Base-by-base conservation (phyloP, 768 basidiomycete genomes). In the Calocybe indica region DNA sequence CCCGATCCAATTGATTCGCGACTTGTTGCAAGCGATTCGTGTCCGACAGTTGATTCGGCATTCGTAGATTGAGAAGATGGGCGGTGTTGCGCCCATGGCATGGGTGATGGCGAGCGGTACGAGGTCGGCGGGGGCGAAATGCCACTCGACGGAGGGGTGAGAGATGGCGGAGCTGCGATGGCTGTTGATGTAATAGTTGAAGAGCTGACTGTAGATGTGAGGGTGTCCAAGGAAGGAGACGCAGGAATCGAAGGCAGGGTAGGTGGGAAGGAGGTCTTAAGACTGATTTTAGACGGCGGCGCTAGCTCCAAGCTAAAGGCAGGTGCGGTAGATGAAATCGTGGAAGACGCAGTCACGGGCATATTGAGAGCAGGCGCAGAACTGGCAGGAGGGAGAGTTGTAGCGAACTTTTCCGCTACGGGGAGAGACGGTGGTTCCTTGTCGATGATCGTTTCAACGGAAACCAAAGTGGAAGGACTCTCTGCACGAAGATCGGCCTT, bases 401-500 rank as follows among this genome's bases (percentile, higher is more conserved):
- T 74, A 8, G 71, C 75, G 52, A 77, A 80, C 49, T 63, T 62
- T 12, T 64, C 70, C 3, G 75, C 75, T 47, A 78, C 77, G 15
- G 76, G 75, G 14, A 76, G 65, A 6, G 63, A 56, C 31, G 71
- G 56, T 1, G 61, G 55, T 35, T 65, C 64, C 41, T 55, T 65
- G 15, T 58, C 58, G 12, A 52, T 43, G 6, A 45, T 30, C 8
- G 47, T 22, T 4, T 22, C 22, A 22, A 33, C 10, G 62, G 64
- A 44, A 62, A 15, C 6, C 31, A 13, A 32, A 32, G 50, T 7
- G 56, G 54, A 0, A 58, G 65, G 13, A 46, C 45, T 5, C 8
- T 65, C 62, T n/a, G 56, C 51, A 12, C 53, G 57, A 29, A 71
- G 38, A 45, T 72, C 71, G 0, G 60, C 54, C 40, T 69, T 68